Evolutionary conservation across 139 green algal genomes (phyloP), one percentile per base, ranked within the genome.

Genomic region (Pseudopediastrum boryanum): DNA sequence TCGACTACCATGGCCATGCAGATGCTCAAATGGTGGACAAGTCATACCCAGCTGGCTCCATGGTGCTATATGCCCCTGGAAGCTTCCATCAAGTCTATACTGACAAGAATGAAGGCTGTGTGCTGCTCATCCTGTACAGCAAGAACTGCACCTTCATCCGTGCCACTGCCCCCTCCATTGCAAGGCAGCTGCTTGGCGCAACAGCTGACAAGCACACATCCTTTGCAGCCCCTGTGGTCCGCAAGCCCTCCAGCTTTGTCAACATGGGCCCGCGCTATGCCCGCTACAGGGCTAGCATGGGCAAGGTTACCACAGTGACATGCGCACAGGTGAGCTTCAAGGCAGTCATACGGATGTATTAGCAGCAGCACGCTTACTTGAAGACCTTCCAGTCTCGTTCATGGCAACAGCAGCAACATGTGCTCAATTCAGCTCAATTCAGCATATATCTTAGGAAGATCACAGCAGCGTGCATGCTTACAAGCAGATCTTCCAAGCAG

Each of bases 121-220:
- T 64, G 54, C 54, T 64, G 54, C 54, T 64, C 19, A 64, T 64
- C 27, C 54, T 64, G 54, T n/a, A n/a, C n/a, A n/a, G n/a, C n/a
- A n/a, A 64, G 54, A 29, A 64, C 54, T 64, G 54, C 54, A 64
- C 54, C 54, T 64, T 64, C 54, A 64, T 64, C 54, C 54, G 21
- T 31, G 54, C 54, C 36, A 29, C 54, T 29, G 36, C 27, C 54
- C 54, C 21, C 27, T 6, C 36, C 54, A 64, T 64, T 29, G 33
- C 54, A 35, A 6, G 54, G 54, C 54, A 64, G 54, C 54, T 64
- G 54, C 54, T 64, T 27, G 27, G 27, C 54, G 10, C 54, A 64
- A 64, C 54, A 64, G 12, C 54, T 39, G 54, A 64, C 27, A 64
- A 64, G 19, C 27, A 29, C 36, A 29, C 54, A 29, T 36, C n/a